These are phyloP conservation scores for Paraphoma sp. DNA, from an alignment of 2,329 filamentous ascomycete genomes.

Conservation along the genomic window DNA sequence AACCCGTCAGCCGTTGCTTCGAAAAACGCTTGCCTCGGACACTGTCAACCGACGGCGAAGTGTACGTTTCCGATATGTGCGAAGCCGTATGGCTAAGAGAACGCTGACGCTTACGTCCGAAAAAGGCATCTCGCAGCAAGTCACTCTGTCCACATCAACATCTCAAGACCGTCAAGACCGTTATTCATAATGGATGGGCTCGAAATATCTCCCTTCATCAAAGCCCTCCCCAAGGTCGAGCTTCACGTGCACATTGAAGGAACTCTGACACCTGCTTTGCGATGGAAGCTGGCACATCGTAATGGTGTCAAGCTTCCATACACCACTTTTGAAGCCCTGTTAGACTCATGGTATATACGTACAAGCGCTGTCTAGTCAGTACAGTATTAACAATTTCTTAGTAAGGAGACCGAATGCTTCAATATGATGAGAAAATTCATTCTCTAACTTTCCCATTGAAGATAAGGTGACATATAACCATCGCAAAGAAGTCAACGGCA, in stretches of 20 bases:
- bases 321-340: slow-evolving; percentile 7
- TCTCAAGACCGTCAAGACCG: too few species aligned
- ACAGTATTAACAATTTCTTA: too few species aligned
- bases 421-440: not conserved
- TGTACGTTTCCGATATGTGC: not conserved
- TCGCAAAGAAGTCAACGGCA: slow-evolving; percentile 18
- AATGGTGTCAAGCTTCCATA: slow-evolving; percentile 34
- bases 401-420: too few species aligned
- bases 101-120: too few species aligned
- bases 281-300: slow-evolving; percentile 51
- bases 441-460: not conserved
- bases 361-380: not conserved
- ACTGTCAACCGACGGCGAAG: not conserved
- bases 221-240: slow-evolving; percentile 51
- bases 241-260: slow-evolving; percentile 58
- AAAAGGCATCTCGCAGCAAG: too few species aligned
- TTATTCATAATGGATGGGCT: slow-evolving; percentile 7
- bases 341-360: slow-evolving; percentile 9
- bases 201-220: slow-evolving; percentile 13
- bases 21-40: not conserved
- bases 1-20: not conserved
- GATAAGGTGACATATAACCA: slow-evolving; percentile 21
- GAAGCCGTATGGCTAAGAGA: not conserved
- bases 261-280: slow-evolving; percentile 50
- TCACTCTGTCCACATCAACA: not conserved